phyloP scores from a whole-genome alignment of 2,329 filamentous ascomycete species.

The Neofusicoccum cordaticola region DNA sequence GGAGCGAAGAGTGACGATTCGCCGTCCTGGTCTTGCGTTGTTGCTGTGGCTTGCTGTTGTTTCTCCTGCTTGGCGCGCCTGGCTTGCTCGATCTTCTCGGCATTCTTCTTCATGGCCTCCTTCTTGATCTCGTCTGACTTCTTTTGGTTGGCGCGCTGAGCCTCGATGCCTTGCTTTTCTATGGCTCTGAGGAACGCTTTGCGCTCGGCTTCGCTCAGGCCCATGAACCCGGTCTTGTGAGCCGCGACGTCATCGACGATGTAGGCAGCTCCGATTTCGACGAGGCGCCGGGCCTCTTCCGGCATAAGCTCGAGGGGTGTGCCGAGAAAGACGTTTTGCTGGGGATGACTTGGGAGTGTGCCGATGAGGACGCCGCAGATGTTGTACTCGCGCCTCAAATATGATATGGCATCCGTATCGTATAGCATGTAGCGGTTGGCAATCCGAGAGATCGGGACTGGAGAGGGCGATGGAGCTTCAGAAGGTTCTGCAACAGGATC shows the following conservation, averaged over 20 bases:
- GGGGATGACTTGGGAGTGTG: conserved; percentile 84
- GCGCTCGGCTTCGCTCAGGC: conserved; percentile 52
- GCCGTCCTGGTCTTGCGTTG: conserved; percentile 25
- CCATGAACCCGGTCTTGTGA: conserved; percentile 63
- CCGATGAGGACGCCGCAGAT: conserved; percentile 85
- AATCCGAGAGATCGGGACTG: conserved; percentile 77
- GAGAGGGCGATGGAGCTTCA: conserved; percentile 37
- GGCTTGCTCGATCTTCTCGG: conserved; percentile 19
- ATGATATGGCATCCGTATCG: conserved; percentile 74
- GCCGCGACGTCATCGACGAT: conserved; percentile 74
- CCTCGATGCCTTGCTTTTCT: conserved; percentile 53
- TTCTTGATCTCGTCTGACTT: conserved; percentile 42
- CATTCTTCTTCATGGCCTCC: conserved; percentile 17
- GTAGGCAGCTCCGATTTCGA: conserved; percentile 72
- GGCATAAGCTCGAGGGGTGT: conserved; percentile 85
- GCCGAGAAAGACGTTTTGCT: conserved; percentile 91
- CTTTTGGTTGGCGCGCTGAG: conserved; percentile 50
- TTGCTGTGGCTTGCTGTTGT: not conserved
- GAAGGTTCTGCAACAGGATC: not conserved
- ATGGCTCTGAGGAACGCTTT: conserved; percentile 59
- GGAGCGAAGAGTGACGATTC: conserved; percentile 28
- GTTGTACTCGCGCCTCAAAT: conserved; percentile 74
- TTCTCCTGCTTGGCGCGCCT: conserved; percentile 33
- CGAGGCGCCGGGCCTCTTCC: conserved; percentile 80
- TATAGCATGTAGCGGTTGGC: conserved; percentile 84